Evolutionary conservation across 108 stramenopile species (phyloP), one percentile per base, ranked within the genome.

Genomic region (Pseudonitzschia delicatissima): DNA sequence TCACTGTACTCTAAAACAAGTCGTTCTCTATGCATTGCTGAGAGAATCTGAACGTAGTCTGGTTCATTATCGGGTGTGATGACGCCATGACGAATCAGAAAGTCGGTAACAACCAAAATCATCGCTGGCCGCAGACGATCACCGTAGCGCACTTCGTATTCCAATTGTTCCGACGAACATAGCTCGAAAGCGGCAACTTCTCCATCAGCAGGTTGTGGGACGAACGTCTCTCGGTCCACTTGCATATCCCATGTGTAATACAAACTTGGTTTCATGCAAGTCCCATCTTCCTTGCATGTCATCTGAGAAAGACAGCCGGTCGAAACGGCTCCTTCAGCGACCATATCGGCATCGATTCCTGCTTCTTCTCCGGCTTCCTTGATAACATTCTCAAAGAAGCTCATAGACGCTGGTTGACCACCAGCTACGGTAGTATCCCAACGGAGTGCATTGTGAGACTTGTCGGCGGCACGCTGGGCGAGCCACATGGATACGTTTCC

Each of bases 381-480:
- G 20, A 77, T 57, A 2, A 77, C 50, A 62, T 77, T 77, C 4
- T 77, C 67, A 32, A 62, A 42, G 13, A 77, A 45, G 5, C 70
- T 45, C n/a, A 77, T 34, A 8, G 50, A 35, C 7, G 60, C 67
- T 15, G 77, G 77, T 49, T 77, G 77, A 0, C 77, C 77, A 15
- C 77, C 77, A 1, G 77, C 77, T 9, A 77, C 77, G 23, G 77
- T 77, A 21, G 77, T 67, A 73, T 77, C 77, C 77, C 77, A 77
- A 28, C 35, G 68, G 17, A 68, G 69, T 57, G 77, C 59, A 64
- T 73, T 66, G 44, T 73, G 72, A 15, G 77, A 77, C 62, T 77
- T 77, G 8, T 59, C 73, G 26, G 77, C 21, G 5, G 77, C 67
- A 15, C 77, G 72, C 47, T 73, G 67, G 18, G 67, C 77, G 23